Percentiles rank a stretch among this genome's conserved stretches.
These are phyloP conservation scores for Phytopythium ostracodes DNA, from an alignment of 352 stramenopile genomes.

Conservation along the genomic window DNA sequence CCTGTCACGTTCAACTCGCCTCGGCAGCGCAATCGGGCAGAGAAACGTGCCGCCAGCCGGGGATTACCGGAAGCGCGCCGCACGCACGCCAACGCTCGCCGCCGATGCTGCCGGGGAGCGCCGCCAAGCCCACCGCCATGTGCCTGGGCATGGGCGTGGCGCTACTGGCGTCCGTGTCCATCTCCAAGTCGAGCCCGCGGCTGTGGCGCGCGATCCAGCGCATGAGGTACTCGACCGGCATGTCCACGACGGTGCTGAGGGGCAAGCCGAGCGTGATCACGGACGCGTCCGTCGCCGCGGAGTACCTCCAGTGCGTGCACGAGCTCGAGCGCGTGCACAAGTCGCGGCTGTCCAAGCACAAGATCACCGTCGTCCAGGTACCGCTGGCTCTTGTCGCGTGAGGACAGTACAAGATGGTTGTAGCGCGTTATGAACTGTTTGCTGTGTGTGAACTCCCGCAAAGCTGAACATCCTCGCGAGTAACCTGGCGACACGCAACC, in stretches of 20 bases:
- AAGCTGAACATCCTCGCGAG: conserved; percentile 85
- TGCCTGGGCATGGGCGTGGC: conserved; percentile 71
- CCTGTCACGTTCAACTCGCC: background rate
- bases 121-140: conserved; percentile 33
- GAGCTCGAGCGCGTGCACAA: conserved; percentile 34
- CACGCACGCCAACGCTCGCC: background rate
- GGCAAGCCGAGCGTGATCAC: conserved; percentile 12
- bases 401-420: background rate
- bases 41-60: background rate
- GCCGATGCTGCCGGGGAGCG: conserved; percentile 16
- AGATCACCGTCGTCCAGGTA: conserved; percentile 77
- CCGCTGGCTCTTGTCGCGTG: background rate
- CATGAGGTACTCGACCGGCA: conserved; percentile 14
- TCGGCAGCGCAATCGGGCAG: background rate
- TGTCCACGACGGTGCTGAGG: conserved; percentile 14
- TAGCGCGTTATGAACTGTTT: background rate
- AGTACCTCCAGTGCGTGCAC: conserved; percentile 42
- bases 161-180: conserved; percentile 60
- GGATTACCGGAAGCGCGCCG: background rate
- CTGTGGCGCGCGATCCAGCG: conserved; percentile 50
- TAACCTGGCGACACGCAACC: conserved; percentile 79
- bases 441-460: background rate
- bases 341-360: conserved; percentile 42
- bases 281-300: conserved; percentile 3
- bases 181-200: conserved; percentile 41